Evolutionary conservation across 2,329 filamentous ascomycete species (phyloP), one percentile per base, ranked within the genome.

Genomic region (Cyphellophora attinorum): DNA sequence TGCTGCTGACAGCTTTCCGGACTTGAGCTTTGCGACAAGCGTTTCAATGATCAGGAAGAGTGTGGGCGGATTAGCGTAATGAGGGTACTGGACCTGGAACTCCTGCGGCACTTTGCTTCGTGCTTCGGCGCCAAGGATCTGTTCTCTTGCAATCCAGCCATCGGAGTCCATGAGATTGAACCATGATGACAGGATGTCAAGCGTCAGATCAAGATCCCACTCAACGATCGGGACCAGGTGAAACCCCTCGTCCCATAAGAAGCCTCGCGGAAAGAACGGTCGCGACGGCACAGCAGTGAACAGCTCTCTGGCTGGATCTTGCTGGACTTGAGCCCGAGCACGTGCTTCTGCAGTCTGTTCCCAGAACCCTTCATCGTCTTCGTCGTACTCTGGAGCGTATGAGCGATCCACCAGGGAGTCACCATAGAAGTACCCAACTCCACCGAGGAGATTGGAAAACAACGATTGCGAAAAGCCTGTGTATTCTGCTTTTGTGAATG

Each of bases 181-280:
- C 91, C 91, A 98, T 60, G 85, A 94, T 62, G 81, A 84, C 42
- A 96, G 74, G 45, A 98, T 85, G 44, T 95, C 85, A 32, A 79
- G 67, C 0, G 84, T 79, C 33, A 96, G 70, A 52, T 95, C 88
- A 34, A 86, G 76, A 55, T 98, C 91, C 83, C 88, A 98, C 46
- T 98, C 89, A 13, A 85, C 73, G 35, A 98, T 79, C 2, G 88
- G 88, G 31, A 94, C 67, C 21, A 98, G 67, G 53, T 98, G 91
- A 61, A 96, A 98, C 1, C 91, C 91, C 58, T 98, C 91, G 51
- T 98, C 91, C 91, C 91, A 98, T 3, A 96, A 69, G 57, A 98
- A 98, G 1, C 91, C 91, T 41, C 91, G 74, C 1, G 91, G 91
- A 61, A 98, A 98, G 66, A 98, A 98, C 0, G 91, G 84, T 4